Percentiles rank a stretch among this genome's conserved stretches.
phyloP scores from a whole-genome alignment of 177 flowering plant genomes.

The Vitis hybrid region DNA sequence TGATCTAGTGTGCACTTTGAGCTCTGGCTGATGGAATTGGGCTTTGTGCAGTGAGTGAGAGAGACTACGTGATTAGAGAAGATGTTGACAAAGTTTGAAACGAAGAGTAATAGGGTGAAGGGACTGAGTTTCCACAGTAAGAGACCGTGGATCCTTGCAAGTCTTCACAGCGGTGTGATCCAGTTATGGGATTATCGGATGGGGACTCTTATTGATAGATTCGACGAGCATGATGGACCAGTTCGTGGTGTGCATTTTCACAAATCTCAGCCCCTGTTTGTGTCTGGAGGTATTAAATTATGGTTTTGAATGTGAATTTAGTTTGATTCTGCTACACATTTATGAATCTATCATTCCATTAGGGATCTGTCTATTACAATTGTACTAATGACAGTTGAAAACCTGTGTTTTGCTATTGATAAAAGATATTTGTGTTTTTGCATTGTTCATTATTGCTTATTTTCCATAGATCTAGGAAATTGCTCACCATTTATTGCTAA shows the following conservation, averaged over 20 bases:
- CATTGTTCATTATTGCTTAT: too few relatives aligned
- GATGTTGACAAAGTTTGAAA: constrained; percentile 97
- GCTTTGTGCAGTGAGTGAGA: not conserved
- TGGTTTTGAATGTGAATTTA: not conserved
- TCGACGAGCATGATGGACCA: constrained; percentile 96
- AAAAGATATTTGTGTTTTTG: not conserved
- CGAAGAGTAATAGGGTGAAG: constrained; percentile 95
- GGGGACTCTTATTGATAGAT: constrained; percentile 95
- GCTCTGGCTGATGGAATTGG: not conserved
- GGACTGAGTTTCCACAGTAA: constrained; percentile 91
- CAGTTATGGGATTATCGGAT: constrained; percentile 98
- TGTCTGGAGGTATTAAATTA: constrained; percentile 78
- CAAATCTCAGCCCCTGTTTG: constrained; percentile 88
- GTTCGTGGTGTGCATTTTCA: constrained; percentile 99
- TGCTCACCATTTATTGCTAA: too few relatives aligned
- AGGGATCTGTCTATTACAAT: not conserved
- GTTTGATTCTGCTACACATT: not conserved
- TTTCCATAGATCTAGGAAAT: not conserved
- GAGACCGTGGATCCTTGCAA: constrained; percentile 96
- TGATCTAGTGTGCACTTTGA: not conserved
- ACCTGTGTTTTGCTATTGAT: not conserved
- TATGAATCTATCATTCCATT: not conserved
- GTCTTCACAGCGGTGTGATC: constrained; percentile 97
- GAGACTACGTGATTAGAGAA: constrained; percentile 21
- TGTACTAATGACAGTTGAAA: not conserved